A percentile compares a stretch with the other conserved stretches of the same genome.
These are phyloP conservation scores for Helianthus tuberosus DNA, from an alignment of 129 eudicot species.

Conservation along the genomic window DNA sequence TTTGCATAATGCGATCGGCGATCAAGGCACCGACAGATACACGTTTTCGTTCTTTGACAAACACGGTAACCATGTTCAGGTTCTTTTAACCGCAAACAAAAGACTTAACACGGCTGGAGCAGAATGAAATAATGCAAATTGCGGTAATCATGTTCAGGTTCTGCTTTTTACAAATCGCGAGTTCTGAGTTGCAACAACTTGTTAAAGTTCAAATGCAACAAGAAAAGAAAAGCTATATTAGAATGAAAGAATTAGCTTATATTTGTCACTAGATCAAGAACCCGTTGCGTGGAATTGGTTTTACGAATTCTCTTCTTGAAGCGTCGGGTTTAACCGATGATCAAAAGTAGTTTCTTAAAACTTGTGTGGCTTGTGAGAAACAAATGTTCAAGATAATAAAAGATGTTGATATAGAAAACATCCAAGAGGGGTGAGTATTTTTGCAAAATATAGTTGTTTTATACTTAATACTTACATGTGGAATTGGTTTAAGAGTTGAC, in stretches of 20 bases:
- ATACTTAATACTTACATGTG: too few relatives aligned
- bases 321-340: conserved; percentile 61
- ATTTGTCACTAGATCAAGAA: conserved; percentile 70
- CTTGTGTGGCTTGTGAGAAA: conserved; percentile 71
- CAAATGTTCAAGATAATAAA: conserved; percentile 72
- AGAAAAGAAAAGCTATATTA: conserved; percentile 47
- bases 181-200: conserved; percentile 75
- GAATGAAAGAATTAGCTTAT: conserved; percentile 82
- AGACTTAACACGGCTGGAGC: conserved; percentile 64
- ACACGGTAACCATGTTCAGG: conserved; percentile 72
- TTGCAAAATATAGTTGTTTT: not conserved
- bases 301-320: conserved; percentile 68
- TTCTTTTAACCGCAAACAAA: conserved; percentile 82
- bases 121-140: too few relatives aligned
- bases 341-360: conserved; percentile 72
- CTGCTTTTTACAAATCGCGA: conserved; percentile 87
- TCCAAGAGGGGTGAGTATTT: conserved; percentile 72
- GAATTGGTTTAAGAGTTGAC: too few relatives aligned
- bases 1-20: conserved; percentile 77
- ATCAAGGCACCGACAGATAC: conserved; percentile 66
- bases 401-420: conserved; percentile 71
- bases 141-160: too few relatives aligned
- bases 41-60: conserved; percentile 78
- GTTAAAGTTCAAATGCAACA: conserved; percentile 62
- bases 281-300: conserved; percentile 74